phyloP scores from a whole-genome alignment of 2,329 filamentous ascomycete genomes.

The Alternaria brassicae region DNA sequence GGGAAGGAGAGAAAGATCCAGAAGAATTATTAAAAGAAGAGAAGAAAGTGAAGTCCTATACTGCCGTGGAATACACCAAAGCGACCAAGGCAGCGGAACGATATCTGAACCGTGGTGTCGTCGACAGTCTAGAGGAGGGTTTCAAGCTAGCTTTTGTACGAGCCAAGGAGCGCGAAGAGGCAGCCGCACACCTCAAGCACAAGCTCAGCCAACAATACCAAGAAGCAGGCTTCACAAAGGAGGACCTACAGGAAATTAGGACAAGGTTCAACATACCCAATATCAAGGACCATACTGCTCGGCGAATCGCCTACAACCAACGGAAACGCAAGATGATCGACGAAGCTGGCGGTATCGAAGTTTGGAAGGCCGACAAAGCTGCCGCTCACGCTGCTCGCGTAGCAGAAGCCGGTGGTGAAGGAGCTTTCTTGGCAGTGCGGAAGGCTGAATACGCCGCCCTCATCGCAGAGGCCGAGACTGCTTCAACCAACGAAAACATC shows the following conservation, averaged over 20 bases:
- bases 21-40: slow-evolving; percentile 8
- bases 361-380: slow-evolving; percentile 14
- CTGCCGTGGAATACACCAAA: slow-evolving; percentile 24
- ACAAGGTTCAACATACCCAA: slow-evolving; percentile 19
- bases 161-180: slow-evolving; percentile 24
- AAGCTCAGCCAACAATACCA: slow-evolving; percentile 19
- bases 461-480: slow-evolving; percentile 31
- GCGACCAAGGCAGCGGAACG: slow-evolving; percentile 24
- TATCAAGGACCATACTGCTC: slow-evolving; percentile 12
- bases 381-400: slow-evolving; percentile 17
- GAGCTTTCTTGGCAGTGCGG: slow-evolving; percentile 10
- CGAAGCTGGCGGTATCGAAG: slow-evolving; percentile 26
- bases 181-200: slow-evolving; percentile 6
- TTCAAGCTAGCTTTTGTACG: slow-evolving; percentile 36
- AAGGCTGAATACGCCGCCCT: slow-evolving; percentile 21
- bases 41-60: slow-evolving; percentile 4
- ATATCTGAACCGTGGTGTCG: slow-evolving; percentile 25
- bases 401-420: slow-evolving; percentile 21
- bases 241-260: slow-evolving; percentile 22
- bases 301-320: slow-evolving; percentile 26
- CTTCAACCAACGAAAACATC: slow-evolving; percentile 22
- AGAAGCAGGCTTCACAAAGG: slow-evolving; percentile 18
- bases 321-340: slow-evolving; percentile 19
- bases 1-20: slow-evolving; percentile 13
- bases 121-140: slow-evolving; percentile 35